Evolutionary conservation across 164 flowering plant species (phyloP), one percentile per base, ranked within the genome.

Genomic region (Aristolochia contorta): DNA sequence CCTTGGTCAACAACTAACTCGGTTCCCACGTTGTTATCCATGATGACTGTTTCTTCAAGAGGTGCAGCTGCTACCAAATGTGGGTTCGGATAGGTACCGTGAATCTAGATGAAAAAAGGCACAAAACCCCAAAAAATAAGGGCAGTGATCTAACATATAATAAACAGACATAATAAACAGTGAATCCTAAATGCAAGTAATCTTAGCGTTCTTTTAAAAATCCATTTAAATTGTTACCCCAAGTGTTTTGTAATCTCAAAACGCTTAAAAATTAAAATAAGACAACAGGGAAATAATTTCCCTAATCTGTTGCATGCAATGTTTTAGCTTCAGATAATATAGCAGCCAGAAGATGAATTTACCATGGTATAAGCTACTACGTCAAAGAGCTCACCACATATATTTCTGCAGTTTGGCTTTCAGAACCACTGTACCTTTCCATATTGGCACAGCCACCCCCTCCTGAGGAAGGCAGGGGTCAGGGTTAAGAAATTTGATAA

Each of bases 1-100:
- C 82, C 83, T 76, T 83, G 93, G 64, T 84, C 89, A 71, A 79
- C 73, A 64, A 82, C 33, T 69, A 74, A 82, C 68, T 85, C 87
- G 3, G 89, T 78, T 69, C 77, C 74, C 69, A 83, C 85, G 57
- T 82, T 93, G 37, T 69, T 82, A 62, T 73, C 83, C 95, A 87
- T 87, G n/a, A 71, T 61, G 74, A 75, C 75, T 56, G 74, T 21
- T 74, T 78, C 76, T 63, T 76, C 79, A 67, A 70, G 58, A 65
- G 72, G 41, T 58, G 74, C 77, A 76, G 54, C 65, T 57, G 78
- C 37, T 63, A 50, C 65, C 43, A 75, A 58, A 50, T 53, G 69
- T 18, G 62, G 62, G 70, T 74, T 75, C 63, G 75, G 47, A 43
- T 76, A 72, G 12, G 77, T 22, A 67, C 79, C 80, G 75, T 75